phyloP scores from a whole-genome alignment of 257 asterid species.

The Solanum pimpinellifolium region DNA sequence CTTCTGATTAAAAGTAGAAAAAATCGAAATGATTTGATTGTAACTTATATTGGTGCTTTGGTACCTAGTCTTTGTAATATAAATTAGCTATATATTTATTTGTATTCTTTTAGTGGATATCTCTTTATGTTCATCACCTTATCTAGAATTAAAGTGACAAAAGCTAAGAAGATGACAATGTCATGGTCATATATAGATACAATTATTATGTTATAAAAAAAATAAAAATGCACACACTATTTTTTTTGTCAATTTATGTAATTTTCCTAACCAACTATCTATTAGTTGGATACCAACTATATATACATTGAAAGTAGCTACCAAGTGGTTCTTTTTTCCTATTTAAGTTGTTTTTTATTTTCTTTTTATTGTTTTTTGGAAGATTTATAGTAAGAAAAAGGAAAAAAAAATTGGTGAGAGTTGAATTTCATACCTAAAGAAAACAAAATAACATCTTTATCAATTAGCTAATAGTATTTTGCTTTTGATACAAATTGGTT shows the following conservation, averaged over 20 bases:
- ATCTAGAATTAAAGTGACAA: neutral
- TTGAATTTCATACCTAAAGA: neutral
- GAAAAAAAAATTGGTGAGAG: neutral
- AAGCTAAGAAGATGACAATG: neutral
- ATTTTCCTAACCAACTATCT: neutral
- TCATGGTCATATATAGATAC: neutral
- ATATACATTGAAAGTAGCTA: neutral
- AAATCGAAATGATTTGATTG: accelerated
- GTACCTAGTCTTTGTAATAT: neutral
- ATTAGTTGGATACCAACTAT: neutral
- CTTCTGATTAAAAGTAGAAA: too few relatives aligned
- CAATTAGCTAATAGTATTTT: neutral
- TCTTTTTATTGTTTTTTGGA: neutral
- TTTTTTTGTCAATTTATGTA: neutral
- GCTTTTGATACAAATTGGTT: neutral
- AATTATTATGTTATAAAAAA: neutral
- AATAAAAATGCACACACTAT: neutral
- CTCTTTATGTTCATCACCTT: neutral
- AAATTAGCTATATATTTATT: neutral
- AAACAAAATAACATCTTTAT: neutral
- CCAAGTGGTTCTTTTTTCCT: neutral
- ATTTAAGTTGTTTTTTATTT: neutral
- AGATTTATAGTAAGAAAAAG: neutral
- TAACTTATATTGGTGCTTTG: neutral
- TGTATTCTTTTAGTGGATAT: neutral